Base-by-base conservation (phyloP, 768 basidiomycete species). In the Tremella mesenterica region DNA sequence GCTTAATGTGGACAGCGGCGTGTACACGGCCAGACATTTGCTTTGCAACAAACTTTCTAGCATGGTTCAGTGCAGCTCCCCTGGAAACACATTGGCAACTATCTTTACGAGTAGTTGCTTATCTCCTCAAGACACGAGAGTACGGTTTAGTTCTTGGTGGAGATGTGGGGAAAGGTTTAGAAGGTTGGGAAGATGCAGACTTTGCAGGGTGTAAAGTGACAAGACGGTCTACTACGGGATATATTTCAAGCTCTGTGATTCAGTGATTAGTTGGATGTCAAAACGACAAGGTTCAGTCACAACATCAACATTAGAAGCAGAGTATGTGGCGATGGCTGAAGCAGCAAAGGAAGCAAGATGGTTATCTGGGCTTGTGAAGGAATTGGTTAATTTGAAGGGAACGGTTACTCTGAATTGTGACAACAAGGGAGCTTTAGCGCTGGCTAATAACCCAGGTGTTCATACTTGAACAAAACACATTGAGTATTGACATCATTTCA, bases 271-370 rank as follows among this genome's bases (percentile, higher is more conserved):
- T 2, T 81, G 79, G 79, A 61, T 60, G 21, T 74, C 75, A 0
- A 69, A 73, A 44, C 69, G 74, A 44, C 80, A 81, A 60, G 36
- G 52, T 1, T 69, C 69, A 0, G 67, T 78, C 21, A 61, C 79
- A 0, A 58, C 70, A 0, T 80, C 77, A 0, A 77, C 75, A 0
- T 66, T 67, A 3, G 77, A 81, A 57, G 75, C 77, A 0, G 78
- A 80, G 65, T 79, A 77, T 59, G 68, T 78, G 8, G 76, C 76
- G 0, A 52, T 67, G 0, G 51, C 64, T 1, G 67, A 76, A 39
- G 73, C 74, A 0, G 50, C 65, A 0, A 65, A 73, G 41, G 72
- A 79, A 55, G 69, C 62, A 1, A 8, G 77, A 1, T 80, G 77
- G 78, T 18, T 67, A 23, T 53, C 54, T 2, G 21, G 21, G 4